Evolutionary conservation across 495 filamentous ascomycete genomes (phyloP).

Genomic region (Penicillium ucsense): DNA sequence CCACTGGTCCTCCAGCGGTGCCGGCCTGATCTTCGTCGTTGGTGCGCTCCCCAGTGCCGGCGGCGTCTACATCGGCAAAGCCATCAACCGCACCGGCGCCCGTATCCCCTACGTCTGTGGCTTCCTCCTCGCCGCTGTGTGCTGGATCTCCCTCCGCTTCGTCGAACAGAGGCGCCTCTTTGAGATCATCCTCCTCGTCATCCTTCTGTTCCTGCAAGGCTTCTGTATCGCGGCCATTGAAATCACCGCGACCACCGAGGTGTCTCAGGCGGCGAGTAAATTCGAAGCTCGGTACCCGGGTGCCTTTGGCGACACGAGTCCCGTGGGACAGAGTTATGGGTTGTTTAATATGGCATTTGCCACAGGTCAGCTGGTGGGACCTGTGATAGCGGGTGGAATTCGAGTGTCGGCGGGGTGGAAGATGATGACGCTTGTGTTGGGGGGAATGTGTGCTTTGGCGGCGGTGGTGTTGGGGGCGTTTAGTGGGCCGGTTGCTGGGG

Average conservation of each 20-base stretch:
- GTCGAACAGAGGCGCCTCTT: conserved; percentile 20
- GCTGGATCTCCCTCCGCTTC: conserved; percentile 44
- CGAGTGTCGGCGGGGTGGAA: conserved; percentile 27
- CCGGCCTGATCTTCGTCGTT: conserved; percentile 51
- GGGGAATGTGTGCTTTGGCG: conserved; percentile 17
- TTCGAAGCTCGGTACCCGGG: conserved; percentile 25
- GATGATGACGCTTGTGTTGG: conserved; percentile 30
- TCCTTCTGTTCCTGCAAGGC: conserved; percentile 24
- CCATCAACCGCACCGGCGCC: conserved; percentile 43
- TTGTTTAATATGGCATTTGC: conserved; percentile 52
- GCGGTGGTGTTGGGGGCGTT: conserved; percentile 12
- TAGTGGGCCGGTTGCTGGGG: background rate
- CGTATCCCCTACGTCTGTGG: conserved; percentile 38
- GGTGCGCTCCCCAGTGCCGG: conserved; percentile 24
- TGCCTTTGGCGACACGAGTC: conserved; percentile 44
- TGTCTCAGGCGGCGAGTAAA: conserved; percentile 21
- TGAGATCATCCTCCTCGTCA: conserved; percentile 26
- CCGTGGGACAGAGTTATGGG: conserved; percentile 51
- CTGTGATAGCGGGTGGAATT: conserved; percentile 40
- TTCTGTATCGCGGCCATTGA: conserved; percentile 25
- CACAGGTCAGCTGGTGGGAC: conserved; percentile 51
- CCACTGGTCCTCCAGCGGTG: conserved; percentile 46
- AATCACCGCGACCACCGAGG: conserved; percentile 28
- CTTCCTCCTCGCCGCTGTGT: conserved; percentile 37
- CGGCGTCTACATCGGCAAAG: conserved; percentile 33